A percentile compares a stretch with the other conserved stretches of the same genome.
Conservation (phyloP, 2,329 filamentous ascomycete genomes). For the Capronia americana region DNA sequence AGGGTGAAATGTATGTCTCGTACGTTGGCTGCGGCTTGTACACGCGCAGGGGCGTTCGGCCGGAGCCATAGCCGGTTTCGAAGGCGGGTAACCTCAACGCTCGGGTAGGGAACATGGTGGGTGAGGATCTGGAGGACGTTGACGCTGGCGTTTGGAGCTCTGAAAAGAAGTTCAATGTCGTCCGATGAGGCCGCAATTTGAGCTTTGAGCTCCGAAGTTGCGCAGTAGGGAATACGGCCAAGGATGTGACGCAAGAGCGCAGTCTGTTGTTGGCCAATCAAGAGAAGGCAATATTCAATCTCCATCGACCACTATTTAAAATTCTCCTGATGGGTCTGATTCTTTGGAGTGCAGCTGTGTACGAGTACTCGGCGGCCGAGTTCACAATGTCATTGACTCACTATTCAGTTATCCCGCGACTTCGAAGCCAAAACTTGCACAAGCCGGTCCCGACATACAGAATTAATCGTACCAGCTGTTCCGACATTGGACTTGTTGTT, state of each 20-base stretch:
- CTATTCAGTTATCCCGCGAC: background rate
- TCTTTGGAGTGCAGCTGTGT: background rate
- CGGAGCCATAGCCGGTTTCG: constrained; percentile 32
- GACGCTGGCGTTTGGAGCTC: constrained; percentile 8
- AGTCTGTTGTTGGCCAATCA: constrained; percentile 4
- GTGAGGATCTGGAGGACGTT: background rate
- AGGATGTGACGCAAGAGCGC: background rate
- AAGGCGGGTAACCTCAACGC: constrained; percentile 21
- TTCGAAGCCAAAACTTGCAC: background rate
- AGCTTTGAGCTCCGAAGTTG: constrained; percentile 20
- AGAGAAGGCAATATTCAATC: background rate
- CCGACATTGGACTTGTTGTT: background rate
- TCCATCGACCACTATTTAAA: too few relatives aligned
- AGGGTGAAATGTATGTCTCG: constrained; percentile 62
- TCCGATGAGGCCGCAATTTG: constrained; percentile 12
- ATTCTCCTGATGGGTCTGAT: background rate
- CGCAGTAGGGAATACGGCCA: constrained; percentile 5
- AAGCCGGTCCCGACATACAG: background rate
- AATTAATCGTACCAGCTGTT: background rate
- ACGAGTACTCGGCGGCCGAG: background rate
- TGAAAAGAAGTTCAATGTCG: constrained; percentile 17
- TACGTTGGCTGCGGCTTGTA: constrained; percentile 39
- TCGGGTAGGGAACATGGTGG: constrained; percentile 1
- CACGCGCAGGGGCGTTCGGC: constrained; percentile 35
- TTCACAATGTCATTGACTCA: background rate